Conservation (phyloP, 2,329 filamentous ascomycete species). For the Paecilomyces sp. region DNA sequence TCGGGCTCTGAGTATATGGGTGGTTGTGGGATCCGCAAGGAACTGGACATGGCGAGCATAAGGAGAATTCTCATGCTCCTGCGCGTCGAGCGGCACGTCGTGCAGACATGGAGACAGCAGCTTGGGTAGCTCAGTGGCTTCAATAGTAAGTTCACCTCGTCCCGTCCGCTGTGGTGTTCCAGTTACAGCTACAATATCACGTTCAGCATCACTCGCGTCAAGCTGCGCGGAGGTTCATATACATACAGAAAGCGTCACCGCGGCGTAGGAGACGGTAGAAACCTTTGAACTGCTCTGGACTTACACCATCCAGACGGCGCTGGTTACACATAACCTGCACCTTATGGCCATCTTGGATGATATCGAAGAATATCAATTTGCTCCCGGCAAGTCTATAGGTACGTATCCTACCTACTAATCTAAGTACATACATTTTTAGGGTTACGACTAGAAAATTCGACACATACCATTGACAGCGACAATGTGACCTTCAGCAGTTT, state of each 20-base stretch:
- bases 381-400: conserved; percentile 64
- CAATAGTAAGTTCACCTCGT: conserved; percentile 69
- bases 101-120: conserved; percentile 73
- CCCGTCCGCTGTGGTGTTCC: conserved; percentile 64
- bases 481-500: conserved; percentile 31
- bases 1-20: conserved; percentile 66
- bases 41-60: conserved; percentile 80
- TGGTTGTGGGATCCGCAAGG: conserved; percentile 62
- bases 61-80: conserved; percentile 64
- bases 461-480: conserved; percentile 39
- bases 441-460: conserved; percentile 12
- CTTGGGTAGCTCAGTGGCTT: conserved; percentile 59
- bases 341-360: conserved; percentile 63
- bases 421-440: conserved; percentile 27
- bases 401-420: conserved; percentile 61
- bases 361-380: conserved; percentile 77
- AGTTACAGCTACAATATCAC: conserved; percentile 49
- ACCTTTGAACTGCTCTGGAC: conserved; percentile 45
- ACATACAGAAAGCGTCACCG: conserved; percentile 78
- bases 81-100: conserved; percentile 64
- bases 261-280: conserved; percentile 62
- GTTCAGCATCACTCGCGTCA: conserved; percentile 6
- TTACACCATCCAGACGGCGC: conserved; percentile 32
- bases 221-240: background rate
- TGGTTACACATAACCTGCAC: conserved; percentile 73